These are phyloP conservation scores for Ophiostoma perfectum DNA, from an alignment of 2,329 filamentous ascomycete species.

Conservation along the genomic window DNA sequence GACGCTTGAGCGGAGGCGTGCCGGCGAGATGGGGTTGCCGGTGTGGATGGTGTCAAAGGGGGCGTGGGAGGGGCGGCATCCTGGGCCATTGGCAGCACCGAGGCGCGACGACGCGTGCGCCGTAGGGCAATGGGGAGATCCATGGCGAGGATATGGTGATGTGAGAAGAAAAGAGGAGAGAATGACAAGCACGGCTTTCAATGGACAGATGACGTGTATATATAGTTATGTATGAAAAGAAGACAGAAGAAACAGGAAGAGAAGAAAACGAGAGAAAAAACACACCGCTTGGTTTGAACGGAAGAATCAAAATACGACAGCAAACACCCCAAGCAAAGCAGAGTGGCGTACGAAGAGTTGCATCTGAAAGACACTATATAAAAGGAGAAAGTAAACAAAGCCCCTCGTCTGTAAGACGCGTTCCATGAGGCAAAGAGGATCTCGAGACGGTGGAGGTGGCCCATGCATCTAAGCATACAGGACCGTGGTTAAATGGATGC, in stretches of 20 bases:
- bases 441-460: not conserved
- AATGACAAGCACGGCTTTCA: not conserved
- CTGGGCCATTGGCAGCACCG: conserved; percentile 25
- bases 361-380: not conserved
- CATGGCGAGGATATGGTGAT: not conserved
- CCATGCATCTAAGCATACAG: not conserved
- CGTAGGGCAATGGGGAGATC: conserved; percentile 51
- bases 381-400: conserved; percentile 8
- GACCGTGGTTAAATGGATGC: not conserved
- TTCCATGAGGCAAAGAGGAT: not conserved
- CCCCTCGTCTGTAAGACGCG: not conserved
- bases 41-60: conserved; percentile 6
- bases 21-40: conserved; percentile 29
- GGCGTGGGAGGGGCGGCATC: conserved; percentile 3
- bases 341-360: not conserved
- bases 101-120: conserved; percentile 45
- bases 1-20: conserved; percentile 27
- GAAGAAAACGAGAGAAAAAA: not conserved
- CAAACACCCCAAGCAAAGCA: not conserved
- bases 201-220: no score
- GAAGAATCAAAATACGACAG: not conserved
- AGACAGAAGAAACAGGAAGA: not conserved
- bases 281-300: not conserved
- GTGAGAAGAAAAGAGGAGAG: not conserved
- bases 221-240: not conserved